A percentile compares a stretch with the other conserved stretches of the same genome.
Conservation (phyloP, 441 rosid species). For the Sinapis alba region DNA sequence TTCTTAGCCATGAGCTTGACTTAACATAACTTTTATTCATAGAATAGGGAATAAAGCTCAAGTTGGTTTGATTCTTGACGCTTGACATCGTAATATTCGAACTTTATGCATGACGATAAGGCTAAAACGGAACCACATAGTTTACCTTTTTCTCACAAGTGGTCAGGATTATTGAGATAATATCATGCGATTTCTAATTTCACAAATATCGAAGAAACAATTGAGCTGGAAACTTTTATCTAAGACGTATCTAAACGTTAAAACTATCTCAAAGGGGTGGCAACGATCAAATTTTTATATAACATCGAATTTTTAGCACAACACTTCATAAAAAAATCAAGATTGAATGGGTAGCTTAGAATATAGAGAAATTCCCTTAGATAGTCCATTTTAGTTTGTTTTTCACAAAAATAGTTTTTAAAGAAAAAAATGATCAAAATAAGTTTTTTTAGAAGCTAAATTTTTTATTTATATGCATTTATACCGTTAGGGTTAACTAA, state of each 20-base stretch:
- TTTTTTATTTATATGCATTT: no score
- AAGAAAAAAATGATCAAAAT: no score
- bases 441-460: no score
- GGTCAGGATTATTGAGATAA: constrained; percentile 20
- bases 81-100: constrained; percentile 22
- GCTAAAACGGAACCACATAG: constrained; percentile 19
- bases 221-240: not conserved
- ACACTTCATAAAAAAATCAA: not conserved
- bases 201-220: constrained; percentile 4
- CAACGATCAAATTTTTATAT: not conserved
- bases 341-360: not conserved
- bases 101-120: constrained; percentile 35
- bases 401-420: no score
- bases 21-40: constrained; percentile 15
- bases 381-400: no score
- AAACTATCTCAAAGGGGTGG: not conserved
- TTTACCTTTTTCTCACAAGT: constrained; percentile 22
- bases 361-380: no score
- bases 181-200: constrained; percentile 29
- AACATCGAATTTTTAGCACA: not conserved
- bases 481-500: no score
- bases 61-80: constrained; percentile 23
- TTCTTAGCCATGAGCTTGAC: constrained; percentile 28
- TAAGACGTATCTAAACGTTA: not conserved
- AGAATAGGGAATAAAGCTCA: constrained; percentile 23